Conservation (phyloP, 306 rosid species). For the Acacia crassicarpa region DNA sequence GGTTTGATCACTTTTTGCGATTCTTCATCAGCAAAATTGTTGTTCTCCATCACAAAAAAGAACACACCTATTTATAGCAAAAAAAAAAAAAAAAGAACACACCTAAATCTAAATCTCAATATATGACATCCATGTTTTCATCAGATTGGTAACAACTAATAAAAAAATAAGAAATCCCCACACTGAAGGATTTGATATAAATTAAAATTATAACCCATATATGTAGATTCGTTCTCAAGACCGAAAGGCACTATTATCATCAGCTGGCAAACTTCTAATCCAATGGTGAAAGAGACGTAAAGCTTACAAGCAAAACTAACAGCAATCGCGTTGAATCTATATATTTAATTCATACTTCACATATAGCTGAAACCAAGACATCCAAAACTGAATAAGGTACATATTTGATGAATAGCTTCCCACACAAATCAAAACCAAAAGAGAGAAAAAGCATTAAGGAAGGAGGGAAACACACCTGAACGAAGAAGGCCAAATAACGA, state of each 20-base stretch:
- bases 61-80: too few relatives aligned
- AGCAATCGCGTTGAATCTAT: not conserved
- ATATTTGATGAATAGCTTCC: not conserved
- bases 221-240: not conserved
- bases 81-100: too few relatives aligned
- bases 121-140: not conserved
- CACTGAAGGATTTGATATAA: not conserved
- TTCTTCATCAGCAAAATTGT: not conserved
- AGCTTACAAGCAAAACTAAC: constrained; percentile 28
- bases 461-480: too few relatives aligned
- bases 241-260: not conserved
- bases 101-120: not conserved
- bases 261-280: not conserved
- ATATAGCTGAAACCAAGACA: constrained; percentile 1
- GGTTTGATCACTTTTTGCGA: not conserved
- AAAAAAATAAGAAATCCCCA: not conserved
- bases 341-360: not conserved
- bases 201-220: not conserved
- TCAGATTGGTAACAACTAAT: not conserved
- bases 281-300: not conserved
- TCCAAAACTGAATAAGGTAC: constrained; percentile 2
- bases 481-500: too few relatives aligned
- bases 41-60: not conserved
- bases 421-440: too few relatives aligned
- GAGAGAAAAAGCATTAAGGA: too few relatives aligned